Percentiles rank a stretch among this genome's conserved stretches.
These are phyloP conservation scores for Leccinum subrobustum DNA, from an alignment of 1,284 basidiomycete species.

Conservation along the genomic window DNA sequence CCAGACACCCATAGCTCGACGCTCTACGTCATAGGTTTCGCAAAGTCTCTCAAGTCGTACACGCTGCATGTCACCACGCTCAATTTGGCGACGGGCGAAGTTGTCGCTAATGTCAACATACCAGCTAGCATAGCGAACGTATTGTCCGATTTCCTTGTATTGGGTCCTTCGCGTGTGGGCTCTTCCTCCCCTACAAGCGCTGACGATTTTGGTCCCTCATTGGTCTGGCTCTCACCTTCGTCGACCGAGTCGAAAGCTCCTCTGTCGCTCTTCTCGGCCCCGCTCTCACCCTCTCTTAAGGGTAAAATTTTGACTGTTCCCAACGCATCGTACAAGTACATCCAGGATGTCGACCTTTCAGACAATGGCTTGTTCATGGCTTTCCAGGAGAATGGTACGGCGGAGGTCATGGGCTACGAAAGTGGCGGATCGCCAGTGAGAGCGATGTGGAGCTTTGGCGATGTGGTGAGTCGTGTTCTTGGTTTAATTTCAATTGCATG, in stretches of 20 bases:
- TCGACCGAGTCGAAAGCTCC: conserved; percentile 15
- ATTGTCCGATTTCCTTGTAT: conserved; percentile 29
- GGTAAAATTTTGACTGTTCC: conserved; percentile 45
- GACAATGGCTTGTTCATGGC: conserved; percentile 52
- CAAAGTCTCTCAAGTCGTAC: conserved; percentile 60
- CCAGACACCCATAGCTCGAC: conserved; percentile 44
- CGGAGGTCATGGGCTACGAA: conserved; percentile 50
- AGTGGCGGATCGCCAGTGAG: conserved; percentile 41
- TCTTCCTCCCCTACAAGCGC: conserved; percentile 29
- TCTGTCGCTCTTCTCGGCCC: conserved; percentile 48
- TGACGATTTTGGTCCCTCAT: conserved; percentile 34
- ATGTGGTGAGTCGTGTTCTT: conserved; percentile 44
- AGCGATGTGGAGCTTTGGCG: conserved; percentile 56
- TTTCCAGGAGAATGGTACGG: conserved; percentile 52
- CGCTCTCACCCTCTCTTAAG: conserved; percentile 54
- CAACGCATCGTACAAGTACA: conserved; percentile 42
- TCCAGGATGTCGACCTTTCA: conserved; percentile 57
- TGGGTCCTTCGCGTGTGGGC: conserved; percentile 38
- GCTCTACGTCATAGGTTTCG: conserved; percentile 68
- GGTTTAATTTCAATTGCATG: neutral
- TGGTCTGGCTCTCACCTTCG: conserved; percentile 67
- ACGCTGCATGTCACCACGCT: conserved; percentile 67
- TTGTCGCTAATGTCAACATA: conserved; percentile 52
- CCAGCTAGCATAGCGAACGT: conserved; percentile 56
- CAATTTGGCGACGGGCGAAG: conserved; percentile 52